Evolutionary conservation across 108 stramenopile genomes (phyloP).

Genomic region (Cyclostephanos tholiformis): DNA sequence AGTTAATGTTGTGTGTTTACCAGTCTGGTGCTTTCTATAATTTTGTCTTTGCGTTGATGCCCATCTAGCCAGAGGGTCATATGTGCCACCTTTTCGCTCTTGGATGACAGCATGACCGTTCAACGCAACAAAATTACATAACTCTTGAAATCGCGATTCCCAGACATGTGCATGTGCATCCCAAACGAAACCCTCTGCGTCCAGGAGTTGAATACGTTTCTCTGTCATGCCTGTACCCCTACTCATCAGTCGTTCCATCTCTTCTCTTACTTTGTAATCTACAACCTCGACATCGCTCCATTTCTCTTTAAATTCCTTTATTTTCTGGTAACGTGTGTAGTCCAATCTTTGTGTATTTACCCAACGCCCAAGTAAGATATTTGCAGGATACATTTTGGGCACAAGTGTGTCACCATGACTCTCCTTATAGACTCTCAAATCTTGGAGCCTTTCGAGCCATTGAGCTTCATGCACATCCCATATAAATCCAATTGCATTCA

Average conservation of each 20-base stretch:
- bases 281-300: not conserved
- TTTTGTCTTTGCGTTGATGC: conserved; percentile 66
- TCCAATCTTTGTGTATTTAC: conserved; percentile 57
- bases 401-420: conserved; percentile 59
- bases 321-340: conserved; percentile 39
- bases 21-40: conserved; percentile 56
- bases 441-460: conserved; percentile 46
- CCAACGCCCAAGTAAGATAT: conserved; percentile 58
- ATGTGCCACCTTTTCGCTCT: conserved; percentile 7
- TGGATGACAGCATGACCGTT: conserved; percentile 41
- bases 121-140: conserved; percentile 31
- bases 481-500: conserved; percentile 45
- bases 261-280: conserved; percentile 19
- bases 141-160: conserved; percentile 40
- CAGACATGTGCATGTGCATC: conserved; percentile 38
- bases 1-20: conserved; percentile 70
- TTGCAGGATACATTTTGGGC: conserved; percentile 41
- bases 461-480: conserved; percentile 51
- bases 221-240: conserved; percentile 48
- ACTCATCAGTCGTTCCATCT: conserved; percentile 17
- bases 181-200: conserved; percentile 48
- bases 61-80: conserved; percentile 70
- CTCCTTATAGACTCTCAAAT: conserved; percentile 43
- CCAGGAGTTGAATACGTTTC: conserved; percentile 41
- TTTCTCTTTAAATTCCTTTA: conserved; percentile 24